Percentiles rank a stretch among this genome's conserved stretches.
Conservation (phyloP, 805 yeast genomes). For the Priceomyces medius region DNA sequence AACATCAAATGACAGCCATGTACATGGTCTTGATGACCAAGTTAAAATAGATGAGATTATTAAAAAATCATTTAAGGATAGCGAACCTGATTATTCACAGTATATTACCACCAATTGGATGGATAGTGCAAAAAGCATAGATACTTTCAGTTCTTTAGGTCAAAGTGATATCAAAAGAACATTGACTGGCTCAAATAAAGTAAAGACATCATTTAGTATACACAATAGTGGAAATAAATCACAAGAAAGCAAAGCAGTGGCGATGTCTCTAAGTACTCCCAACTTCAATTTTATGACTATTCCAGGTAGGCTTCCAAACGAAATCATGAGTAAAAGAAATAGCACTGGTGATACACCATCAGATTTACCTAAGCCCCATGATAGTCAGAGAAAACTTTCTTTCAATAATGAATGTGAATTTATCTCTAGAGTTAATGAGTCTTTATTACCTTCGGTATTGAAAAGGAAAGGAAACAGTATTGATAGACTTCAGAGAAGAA, state of each 20-base stretch:
- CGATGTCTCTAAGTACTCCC: background rate
- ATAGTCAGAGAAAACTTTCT: conserved; percentile 20
- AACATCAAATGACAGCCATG: conserved; percentile 3
- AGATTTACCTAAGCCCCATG: too few species aligned
- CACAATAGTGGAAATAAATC: background rate
- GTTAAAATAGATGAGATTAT: conserved; percentile 9
- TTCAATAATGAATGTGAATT: conserved; percentile 29
- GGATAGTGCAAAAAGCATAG: conserved; percentile 10
- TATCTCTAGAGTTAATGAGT: conserved; percentile 28
- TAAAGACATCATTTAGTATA: background rate
- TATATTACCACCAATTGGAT: conserved; percentile 19
- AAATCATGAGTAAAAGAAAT: background rate
- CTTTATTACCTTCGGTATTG: conserved; percentile 33
- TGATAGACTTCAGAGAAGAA: conserved; percentile 22
- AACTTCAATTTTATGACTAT: background rate
- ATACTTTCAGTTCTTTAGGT: background rate
- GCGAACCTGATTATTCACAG: conserved; percentile 7
- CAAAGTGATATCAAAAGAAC: background rate
- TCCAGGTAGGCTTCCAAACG: background rate
- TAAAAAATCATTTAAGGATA: conserved; percentile 9
- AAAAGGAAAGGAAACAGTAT: conserved; percentile 33
- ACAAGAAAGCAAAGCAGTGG: background rate
- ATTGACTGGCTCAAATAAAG: background rate
- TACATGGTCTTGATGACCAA: conserved; percentile 1
- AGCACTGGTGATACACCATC: background rate